Base-by-base conservation (phyloP, 2,329 filamentous ascomycete species). In the Colletotrichum liriopes region DNA sequence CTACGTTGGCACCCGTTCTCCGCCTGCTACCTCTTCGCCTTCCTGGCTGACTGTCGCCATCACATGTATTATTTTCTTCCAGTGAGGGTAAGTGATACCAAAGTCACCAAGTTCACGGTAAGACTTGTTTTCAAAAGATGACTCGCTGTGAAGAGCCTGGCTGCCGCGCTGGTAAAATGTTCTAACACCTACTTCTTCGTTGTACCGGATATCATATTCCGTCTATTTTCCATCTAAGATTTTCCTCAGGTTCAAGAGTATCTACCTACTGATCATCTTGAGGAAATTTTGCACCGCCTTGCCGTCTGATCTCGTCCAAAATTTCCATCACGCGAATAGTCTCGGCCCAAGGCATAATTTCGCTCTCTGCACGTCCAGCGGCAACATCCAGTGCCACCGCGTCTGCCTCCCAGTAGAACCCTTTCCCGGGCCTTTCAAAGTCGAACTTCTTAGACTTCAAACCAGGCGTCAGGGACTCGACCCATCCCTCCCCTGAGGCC, bases 351-450 rank as follows among this genome's bases (percentile, higher is more conserved):
- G 85, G 84, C 82, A 87, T 84, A 2, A 82, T 78, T 1, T 76
- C 77, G 66, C 80, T 85, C 74, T 86, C 78, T 12, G 75, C 79
- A 52, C 76, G 79, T 0, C 81, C 82, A 7, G 79, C 79, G 1
- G 79, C 78, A 56, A 86, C 78, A 73, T 85, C 83, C 6, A 80
- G 41, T 0, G 84, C 84, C 3, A 83, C 82, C 0, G 81, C 80
- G 73, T 86, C 84, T 5, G 84, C 84, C 72, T 88, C 86, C 77
- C 77, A 87, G 76, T 79, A 84, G 63, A 85, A 86, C 0, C 82
- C 84, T 41, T 76, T 77, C 0, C 81, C 82, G 0, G 78, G 78
- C 8, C 77, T 77, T 37, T 81, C 78, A 63, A 85, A 84, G 2
- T 82, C 78, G 49, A 80, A 82, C 41, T 77, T 81, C 75, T 82